Evolutionary conservation across 495 filamentous ascomycete genomes (phyloP).

Genomic region (Aspergillus ellipticus): DNA sequence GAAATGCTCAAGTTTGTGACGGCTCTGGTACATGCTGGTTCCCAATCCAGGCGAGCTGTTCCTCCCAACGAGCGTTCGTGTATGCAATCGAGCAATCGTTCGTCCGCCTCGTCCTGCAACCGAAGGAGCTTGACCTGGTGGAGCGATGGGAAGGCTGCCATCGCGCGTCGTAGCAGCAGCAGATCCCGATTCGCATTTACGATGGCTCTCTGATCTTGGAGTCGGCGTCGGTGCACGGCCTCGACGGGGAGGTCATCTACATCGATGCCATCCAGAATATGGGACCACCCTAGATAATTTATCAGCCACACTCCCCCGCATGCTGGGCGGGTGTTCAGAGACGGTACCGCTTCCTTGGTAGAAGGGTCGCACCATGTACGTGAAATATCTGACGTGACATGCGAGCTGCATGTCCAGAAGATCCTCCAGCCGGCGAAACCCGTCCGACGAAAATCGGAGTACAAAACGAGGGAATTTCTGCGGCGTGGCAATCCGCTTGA

Average conservation of each 20-base stretch:
- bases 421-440: slow-evolving; percentile 53
- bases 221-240: slow-evolving; percentile 27
- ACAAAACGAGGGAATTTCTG: slow-evolving; percentile 58
- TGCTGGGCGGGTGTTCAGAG: slow-evolving; percentile 22
- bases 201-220: slow-evolving; percentile 31
- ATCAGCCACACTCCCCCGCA: slow-evolving; percentile 18
- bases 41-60: slow-evolving; percentile 53
- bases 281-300: slow-evolving; percentile 31
- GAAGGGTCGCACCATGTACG: slow-evolving; percentile 69
- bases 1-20: slow-evolving; percentile 55
- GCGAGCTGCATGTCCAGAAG: slow-evolving; percentile 51
- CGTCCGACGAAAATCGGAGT: slow-evolving; percentile 56
- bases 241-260: slow-evolving; percentile 19
- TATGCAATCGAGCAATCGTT: slow-evolving; percentile 42
- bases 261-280: slow-evolving; percentile 21
- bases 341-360: slow-evolving; percentile 51
- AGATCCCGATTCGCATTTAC: slow-evolving; percentile 28
- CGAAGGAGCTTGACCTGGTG: slow-evolving; percentile 65
- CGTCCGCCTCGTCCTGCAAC: slow-evolving; percentile 57
- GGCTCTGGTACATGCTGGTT: slow-evolving; percentile 59
- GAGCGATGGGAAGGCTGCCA: slow-evolving; percentile 55
- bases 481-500: slow-evolving; percentile 57
- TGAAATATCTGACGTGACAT: slow-evolving; percentile 62
- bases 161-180: slow-evolving; percentile 48
- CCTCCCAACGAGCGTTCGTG: slow-evolving; percentile 22